phyloP scores from a whole-genome alignment of 192 early-diverging fungal species.

The Dimargaris xerosporica region DNA sequence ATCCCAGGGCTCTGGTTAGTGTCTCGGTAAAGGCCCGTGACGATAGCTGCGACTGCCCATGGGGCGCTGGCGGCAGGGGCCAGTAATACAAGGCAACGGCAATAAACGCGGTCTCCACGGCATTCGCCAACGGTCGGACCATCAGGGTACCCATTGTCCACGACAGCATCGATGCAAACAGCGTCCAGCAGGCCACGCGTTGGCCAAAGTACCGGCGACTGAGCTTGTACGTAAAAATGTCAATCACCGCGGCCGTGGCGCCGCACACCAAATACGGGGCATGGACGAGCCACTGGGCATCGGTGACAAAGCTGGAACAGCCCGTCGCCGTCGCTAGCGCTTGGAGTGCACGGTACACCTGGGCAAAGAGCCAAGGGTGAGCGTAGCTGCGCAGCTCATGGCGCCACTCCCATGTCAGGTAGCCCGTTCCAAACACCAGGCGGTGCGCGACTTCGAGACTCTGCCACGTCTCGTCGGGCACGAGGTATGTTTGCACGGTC shows the following conservation, averaged over 20 bases:
- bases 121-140: constrained; percentile 50
- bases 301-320: constrained; percentile 46
- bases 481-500: constrained; percentile 55
- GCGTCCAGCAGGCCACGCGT: constrained; percentile 41
- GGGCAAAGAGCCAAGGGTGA: constrained; percentile 78
- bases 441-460: constrained; percentile 79
- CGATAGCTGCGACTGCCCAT: neutral
- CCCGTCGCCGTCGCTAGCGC: constrained; percentile 41
- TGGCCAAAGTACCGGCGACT: constrained; percentile 44
- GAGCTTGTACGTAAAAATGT: constrained; percentile 47
- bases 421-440: constrained; percentile 77
- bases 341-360: constrained; percentile 45
- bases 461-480: constrained; percentile 98
- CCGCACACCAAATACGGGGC: neutral
- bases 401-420: constrained; percentile 90
- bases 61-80: constrained; percentile 41
- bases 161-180: constrained; percentile 27
- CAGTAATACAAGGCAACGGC: constrained; percentile 69
- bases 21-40: neutral
- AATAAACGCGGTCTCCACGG: constrained; percentile 59
- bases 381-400: constrained; percentile 61
- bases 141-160: constrained; percentile 45
- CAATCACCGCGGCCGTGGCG: constrained; percentile 4
- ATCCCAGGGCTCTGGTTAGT: constrained; percentile 29
- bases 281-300: constrained; percentile 13